Evolutionary conservation across 108 stramenopile species (phyloP), one percentile per base, ranked within the genome.

Genomic region (Epipyxis sp.): DNA sequence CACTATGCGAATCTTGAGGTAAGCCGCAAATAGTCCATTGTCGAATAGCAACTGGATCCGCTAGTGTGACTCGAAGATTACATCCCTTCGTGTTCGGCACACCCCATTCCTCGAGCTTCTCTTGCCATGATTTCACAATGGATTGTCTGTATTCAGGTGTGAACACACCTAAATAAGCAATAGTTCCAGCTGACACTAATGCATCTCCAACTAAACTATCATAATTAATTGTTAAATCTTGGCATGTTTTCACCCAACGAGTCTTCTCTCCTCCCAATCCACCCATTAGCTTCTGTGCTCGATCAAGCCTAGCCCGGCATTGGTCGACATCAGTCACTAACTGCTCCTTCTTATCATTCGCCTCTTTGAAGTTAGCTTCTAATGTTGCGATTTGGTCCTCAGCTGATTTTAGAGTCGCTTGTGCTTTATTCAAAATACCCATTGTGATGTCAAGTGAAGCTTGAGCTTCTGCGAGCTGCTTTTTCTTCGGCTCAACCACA

Each of bases 401-500:
- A 0, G 81, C 83, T 45, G 77, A 83, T 27, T 50, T 71, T 42
- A 85, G 29, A 1, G 74, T 40, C 6, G 42, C 78, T 77, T 85
- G 85, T 1, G 85, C 85, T 35, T 42, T 54, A 0, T 69, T 78
- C 1, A 89, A 78, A 76, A 69, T 62, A 1, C 54, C 76, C 85
- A 85, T 45, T 6, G 87, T 87, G n/a, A 40, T 80, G 42, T 87
- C 80, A 16, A 88, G 80, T 40, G 82, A 76, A 25, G 29, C 81
- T 68, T 86, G 82, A 41, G 87, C 87, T 62, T 87, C 87, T 1
- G 84, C 85, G 34, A 89, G 59, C 42, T 77, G 62, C 39, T 84
- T 59, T n/a, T 82, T 59, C 87, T 89, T 89, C 29, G 88, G 88
- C 69, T 88, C 88, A n/a, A 89, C 88, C 42, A 83, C 80, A n/a